phyloP scores from a whole-genome alignment of 2,329 filamentous ascomycete genomes.

The Nothophoma quercina region DNA sequence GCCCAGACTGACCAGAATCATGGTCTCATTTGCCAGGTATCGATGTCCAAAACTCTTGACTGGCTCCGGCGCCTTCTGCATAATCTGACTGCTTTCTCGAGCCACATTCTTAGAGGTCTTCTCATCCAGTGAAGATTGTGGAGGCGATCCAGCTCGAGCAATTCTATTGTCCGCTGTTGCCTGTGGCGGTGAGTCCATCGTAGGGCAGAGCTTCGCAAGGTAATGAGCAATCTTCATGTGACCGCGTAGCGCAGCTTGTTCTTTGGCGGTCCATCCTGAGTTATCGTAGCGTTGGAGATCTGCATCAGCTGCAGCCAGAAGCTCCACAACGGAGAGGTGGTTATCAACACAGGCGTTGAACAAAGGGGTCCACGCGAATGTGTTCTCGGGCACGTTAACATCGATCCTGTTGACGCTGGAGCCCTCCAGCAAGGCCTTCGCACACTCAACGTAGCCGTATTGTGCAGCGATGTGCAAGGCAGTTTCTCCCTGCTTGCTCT shows the following conservation, averaged over 20 bases:
- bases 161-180: constrained; percentile 37
- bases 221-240: constrained; percentile 81
- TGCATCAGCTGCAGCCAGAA: constrained; percentile 80
- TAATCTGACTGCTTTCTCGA: constrained; percentile 45
- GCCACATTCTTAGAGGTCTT: constrained; percentile 50
- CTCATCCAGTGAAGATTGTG: constrained; percentile 66
- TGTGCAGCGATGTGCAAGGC: constrained; percentile 90
- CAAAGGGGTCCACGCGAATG: constrained; percentile 93
- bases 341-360: constrained; percentile 94
- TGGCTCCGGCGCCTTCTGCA: constrained; percentile 70
- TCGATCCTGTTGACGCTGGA: constrained; percentile 75
- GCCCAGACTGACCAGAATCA: constrained; percentile 90
- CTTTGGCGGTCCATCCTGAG: constrained; percentile 92
- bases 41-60: constrained; percentile 96
- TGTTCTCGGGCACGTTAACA: constrained; percentile 78
- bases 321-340: constrained; percentile 74
- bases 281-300: constrained; percentile 78
- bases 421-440: constrained; percentile 75
- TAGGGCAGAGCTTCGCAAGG: constrained; percentile 66
- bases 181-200: constrained; percentile 36
- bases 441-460: constrained; percentile 84
- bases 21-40: constrained; percentile 86
- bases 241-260: constrained; percentile 89
- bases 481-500: constrained; percentile 88
- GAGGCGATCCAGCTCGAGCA: constrained; percentile 52